Evolutionary conservation across 2,329 filamentous ascomycete species (phyloP).

Genomic region (Trichoderma oligosporum): DNA sequence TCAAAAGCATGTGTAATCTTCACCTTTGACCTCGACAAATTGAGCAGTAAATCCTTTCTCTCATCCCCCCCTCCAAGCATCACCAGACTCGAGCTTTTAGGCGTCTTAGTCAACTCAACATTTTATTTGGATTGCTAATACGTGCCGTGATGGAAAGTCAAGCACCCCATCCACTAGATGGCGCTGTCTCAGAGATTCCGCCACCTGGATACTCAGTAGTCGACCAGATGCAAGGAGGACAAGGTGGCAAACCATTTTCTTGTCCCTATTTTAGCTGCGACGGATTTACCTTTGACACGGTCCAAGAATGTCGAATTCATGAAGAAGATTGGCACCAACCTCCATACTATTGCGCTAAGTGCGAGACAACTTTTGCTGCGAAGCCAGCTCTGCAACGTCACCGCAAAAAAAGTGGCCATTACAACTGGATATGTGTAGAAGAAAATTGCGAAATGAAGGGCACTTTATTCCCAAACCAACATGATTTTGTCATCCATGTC

Average conservation of each 20-base stretch:
- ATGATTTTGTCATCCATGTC: not conserved
- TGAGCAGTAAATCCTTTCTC: not conserved
- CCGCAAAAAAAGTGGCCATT: slow-evolving; percentile 9
- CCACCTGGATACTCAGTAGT: not conserved
- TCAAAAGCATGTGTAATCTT: not conserved
- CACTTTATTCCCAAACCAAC: not conserved
- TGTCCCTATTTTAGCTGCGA: slow-evolving; percentile 29
- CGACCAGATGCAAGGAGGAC: not conserved
- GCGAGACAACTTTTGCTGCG: slow-evolving; percentile 25
- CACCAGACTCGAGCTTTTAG: not conserved
- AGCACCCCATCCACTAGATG: not conserved
- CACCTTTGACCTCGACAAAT: not conserved
- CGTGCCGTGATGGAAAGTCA: not conserved
- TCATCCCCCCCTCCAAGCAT: not conserved
- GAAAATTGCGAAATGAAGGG: not conserved
- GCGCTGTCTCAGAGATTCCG: not conserved
- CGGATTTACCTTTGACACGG: slow-evolving; percentile 24
- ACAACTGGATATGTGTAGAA: slow-evolving; percentile 5
- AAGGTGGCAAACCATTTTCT: not conserved
- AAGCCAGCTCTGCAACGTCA: slow-evolving; percentile 25
- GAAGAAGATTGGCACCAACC: slow-evolving; percentile 26
- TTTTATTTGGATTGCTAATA: not conserved
- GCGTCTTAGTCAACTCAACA: no score
- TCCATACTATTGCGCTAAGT: slow-evolving; percentile 25
- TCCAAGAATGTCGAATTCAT: slow-evolving; percentile 26